Conservation (phyloP, 352 stramenopile species). For the Pelagophyceae sp. region DNA sequence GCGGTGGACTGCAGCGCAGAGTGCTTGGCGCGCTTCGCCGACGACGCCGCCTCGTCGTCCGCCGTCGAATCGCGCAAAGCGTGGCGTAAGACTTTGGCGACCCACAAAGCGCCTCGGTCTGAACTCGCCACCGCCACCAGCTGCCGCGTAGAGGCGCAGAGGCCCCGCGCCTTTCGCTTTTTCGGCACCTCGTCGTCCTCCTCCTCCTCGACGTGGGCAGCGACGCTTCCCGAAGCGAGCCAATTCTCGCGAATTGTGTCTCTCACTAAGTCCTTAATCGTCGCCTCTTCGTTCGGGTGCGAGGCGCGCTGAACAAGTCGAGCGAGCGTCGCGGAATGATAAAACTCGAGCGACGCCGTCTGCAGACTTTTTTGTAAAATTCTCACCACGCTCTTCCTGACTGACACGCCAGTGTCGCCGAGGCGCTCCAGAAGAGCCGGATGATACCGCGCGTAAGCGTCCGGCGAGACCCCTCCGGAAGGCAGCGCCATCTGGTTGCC, state of each 20-base stretch:
- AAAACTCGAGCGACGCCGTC: too few relatives aligned
- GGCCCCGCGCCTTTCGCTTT: neutral
- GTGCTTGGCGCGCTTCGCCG: neutral
- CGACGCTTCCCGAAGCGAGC: neutral
- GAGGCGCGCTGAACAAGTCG: neutral
- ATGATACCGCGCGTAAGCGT: neutral
- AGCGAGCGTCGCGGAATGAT: neutral
- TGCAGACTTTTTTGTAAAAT: neutral
- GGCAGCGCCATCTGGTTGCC: neutral
- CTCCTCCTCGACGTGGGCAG: neutral
- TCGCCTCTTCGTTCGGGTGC: neutral
- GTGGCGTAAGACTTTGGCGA: neutral
- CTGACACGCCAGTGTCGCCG: neutral
- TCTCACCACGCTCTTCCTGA: neutral
- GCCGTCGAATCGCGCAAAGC: neutral
- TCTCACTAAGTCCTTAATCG: conserved; percentile 8
- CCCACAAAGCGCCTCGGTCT: neutral
- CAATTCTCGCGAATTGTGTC: neutral
- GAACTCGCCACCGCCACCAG: neutral
- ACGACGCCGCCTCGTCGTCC: neutral
- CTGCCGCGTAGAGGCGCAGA: conserved; percentile 2
- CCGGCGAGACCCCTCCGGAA: neutral
- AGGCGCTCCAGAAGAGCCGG: neutral
- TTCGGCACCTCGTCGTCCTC: neutral
- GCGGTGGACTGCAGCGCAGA: neutral